A percentile compares a stretch with the other conserved stretches of the same genome.
These are phyloP conservation scores for Nidularia pulvinata DNA, from an alignment of 768 basidiomycete genomes.

Conservation along the genomic window DNA sequence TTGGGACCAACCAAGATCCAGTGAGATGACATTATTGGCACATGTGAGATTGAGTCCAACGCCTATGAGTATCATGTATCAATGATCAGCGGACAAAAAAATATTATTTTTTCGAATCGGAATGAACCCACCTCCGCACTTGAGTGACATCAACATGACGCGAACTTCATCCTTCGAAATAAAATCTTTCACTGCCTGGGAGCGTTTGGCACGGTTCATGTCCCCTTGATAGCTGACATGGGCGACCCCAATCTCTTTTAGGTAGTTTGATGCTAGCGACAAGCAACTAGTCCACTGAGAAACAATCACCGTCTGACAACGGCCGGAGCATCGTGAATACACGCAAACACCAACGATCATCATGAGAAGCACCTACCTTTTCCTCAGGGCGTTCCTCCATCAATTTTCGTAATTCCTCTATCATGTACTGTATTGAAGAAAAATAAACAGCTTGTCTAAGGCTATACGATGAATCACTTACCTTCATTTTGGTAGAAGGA, in stretches of 20 bases:
- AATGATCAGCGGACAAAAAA: not conserved
- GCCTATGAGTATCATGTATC: constrained; percentile 15
- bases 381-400: constrained; percentile 52
- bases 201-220: constrained; percentile 53
- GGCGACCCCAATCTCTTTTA: constrained; percentile 44
- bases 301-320: constrained; percentile 55
- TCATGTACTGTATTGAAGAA: constrained; percentile 42
- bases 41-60: constrained; percentile 61
- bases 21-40: constrained; percentile 62
- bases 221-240: constrained; percentile 67
- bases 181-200: constrained; percentile 54
- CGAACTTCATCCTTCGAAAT: constrained; percentile 57
- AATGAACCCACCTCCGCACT: constrained; percentile 52
- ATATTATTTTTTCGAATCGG: not conserved
- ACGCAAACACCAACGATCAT: no score
- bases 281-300: constrained; percentile 75
- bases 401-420: constrained; percentile 48
- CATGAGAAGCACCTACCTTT: constrained; percentile 40
- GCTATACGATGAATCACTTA: constrained; percentile 16
- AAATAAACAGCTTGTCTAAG: not conserved
- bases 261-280: constrained; percentile 59
- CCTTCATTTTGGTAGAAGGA: constrained; percentile 79
- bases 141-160: constrained; percentile 63
- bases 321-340: not conserved
- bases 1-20: constrained; percentile 66